Base-by-base conservation (phyloP, 352 stramenopile genomes). In the Globisporangium cylindrosporum region DNA sequence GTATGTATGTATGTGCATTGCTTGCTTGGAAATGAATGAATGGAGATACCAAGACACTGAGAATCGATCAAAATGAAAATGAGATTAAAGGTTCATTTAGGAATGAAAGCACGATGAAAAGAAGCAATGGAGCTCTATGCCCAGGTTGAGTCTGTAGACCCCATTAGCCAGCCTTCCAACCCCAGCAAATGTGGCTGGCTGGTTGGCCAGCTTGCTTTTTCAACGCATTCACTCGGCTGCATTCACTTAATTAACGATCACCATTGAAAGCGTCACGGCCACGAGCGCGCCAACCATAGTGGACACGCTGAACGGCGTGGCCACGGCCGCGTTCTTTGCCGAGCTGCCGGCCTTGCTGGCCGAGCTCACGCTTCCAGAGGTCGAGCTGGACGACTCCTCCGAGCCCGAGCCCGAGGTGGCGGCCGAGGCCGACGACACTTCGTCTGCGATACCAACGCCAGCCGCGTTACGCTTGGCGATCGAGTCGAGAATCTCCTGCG, bases 401-500 rank as follows among this genome's bases (percentile, higher is more conserved):
- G 62, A 59, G 57, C 71, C 67, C 29, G 68, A 81, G 48, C 62
- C 62, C 36, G 75, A 77, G 4, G 64, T 62, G 2, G 71, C 74
- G 1, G 27, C 53, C 24, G 73, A 80, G 4, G 48, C 58, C 49
- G 70, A 79, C 63, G 68, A 71, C 49, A 89, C 64, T 53, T 80
- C 82, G 58, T 88, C 83, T 22, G 83, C 81, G 38, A 91, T 91
- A 32, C 79, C 83, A 0, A 86, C 78, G 18, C 79, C 79, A 0
- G 75, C 70, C 15, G 74, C 68, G 72, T 91, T 91, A 32, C 78
- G 78, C 67, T 87, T 76, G 2, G 72, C 76, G 32, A 91, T 75
- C 59, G 79, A 87, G 62, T 88, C 79, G n/a, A 90, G 57, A 32
- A 90, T 81, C 68, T 89, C 81, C 59, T 79, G 67, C 0, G 86